phyloP scores from a whole-genome alignment of 441 rosid genomes.

The Brassica balearica region DNA sequence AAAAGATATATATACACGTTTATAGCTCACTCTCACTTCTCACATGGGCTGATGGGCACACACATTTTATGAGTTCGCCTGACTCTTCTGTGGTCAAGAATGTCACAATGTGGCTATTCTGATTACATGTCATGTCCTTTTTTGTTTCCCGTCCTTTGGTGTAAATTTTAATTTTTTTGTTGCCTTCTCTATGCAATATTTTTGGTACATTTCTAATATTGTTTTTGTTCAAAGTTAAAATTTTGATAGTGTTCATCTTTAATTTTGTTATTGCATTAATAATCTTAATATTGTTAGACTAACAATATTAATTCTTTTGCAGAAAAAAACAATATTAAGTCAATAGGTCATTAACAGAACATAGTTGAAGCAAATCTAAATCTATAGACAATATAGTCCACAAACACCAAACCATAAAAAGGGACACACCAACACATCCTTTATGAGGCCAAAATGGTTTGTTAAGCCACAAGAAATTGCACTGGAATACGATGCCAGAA shows the following conservation, averaged over 20 bases:
- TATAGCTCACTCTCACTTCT: conserved; percentile 21
- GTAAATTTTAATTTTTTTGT: background rate
- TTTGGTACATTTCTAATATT: background rate
- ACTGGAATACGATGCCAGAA: background rate
- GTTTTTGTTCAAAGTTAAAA: background rate
- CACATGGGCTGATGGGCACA: conserved; percentile 28
- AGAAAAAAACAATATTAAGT: background rate
- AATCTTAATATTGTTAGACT: background rate
- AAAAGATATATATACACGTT: background rate
- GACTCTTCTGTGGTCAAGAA: background rate
- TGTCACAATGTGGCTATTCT: conserved; percentile 21
- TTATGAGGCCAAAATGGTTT: conserved; percentile 24
- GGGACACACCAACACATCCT: conserved; percentile 11
- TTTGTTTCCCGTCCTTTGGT: background rate
- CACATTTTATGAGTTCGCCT: background rate
- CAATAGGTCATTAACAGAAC: background rate
- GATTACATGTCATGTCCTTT: conserved; percentile 4
- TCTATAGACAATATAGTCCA: background rate
- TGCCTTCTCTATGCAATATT: background rate
- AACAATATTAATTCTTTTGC: background rate
- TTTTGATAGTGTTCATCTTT: background rate
- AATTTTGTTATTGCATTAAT: background rate
- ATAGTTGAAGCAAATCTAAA: background rate
- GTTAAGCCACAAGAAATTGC: conserved; percentile 16
- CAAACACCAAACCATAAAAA: background rate